phyloP scores from a whole-genome alignment of 768 basidiomycete genomes.

The Tricholoma flavovirens region DNA sequence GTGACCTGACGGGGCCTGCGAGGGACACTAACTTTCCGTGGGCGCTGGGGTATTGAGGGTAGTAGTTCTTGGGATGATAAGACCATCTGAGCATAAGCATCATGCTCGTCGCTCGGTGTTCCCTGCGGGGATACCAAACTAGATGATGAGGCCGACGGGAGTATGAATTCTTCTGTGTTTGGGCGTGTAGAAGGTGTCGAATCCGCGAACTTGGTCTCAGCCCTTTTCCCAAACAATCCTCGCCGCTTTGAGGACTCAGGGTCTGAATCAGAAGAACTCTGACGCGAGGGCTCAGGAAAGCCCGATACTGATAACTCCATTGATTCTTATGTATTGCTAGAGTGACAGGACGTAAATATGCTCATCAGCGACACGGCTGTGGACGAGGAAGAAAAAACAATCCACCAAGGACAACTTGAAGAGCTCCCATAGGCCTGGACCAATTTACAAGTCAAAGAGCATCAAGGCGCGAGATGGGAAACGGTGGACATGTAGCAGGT shows the following conservation, averaged over 20 bases:
- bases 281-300: constrained; percentile 29
- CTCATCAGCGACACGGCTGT: not conserved
- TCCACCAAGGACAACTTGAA: not conserved
- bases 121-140: constrained; percentile 8
- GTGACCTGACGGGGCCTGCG: constrained; percentile 21
- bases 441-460: too few relatives aligned
- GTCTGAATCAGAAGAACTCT: constrained; percentile 9
- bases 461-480: not conserved
- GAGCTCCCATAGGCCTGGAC: not conserved
- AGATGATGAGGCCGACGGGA: constrained; percentile 3
- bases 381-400: not conserved
- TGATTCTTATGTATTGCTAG: not conserved
- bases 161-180: constrained; percentile 14
- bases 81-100: constrained; percentile 11
- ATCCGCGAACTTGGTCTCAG: constrained; percentile 10
- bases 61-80: constrained; percentile 16
- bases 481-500: not conserved
- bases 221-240: constrained; percentile 23
- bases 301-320: constrained; percentile 33
- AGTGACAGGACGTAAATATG: too few relatives aligned
- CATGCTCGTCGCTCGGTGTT: constrained; percentile 15
- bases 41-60: constrained; percentile 7
- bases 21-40: constrained; percentile 17
- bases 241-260: constrained; percentile 12
- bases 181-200: constrained; percentile 7